These are phyloP conservation scores for Colletotrichum tropicicola DNA, from an alignment of 2,329 filamentous ascomycete genomes.

Conservation along the genomic window DNA sequence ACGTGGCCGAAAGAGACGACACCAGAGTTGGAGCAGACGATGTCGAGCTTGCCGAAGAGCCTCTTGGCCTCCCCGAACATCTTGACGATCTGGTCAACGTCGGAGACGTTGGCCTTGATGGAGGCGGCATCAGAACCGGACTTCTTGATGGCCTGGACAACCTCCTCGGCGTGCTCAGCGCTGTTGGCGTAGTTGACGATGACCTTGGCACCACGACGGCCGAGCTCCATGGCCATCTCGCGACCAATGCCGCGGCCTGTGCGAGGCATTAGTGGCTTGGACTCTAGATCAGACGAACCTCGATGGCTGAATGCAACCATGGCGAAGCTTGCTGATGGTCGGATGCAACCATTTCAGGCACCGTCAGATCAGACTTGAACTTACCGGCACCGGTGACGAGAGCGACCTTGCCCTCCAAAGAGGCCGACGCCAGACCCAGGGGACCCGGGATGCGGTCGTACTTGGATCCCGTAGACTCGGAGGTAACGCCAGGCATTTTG, in stretches of 20 bases:
- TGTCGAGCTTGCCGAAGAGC: slow-evolving; percentile 73
- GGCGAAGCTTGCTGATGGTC: not conserved
- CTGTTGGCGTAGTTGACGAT: slow-evolving; percentile 69
- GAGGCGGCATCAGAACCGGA: slow-evolving; percentile 69
- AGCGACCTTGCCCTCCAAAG: slow-evolving; percentile 84
- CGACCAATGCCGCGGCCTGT: slow-evolving; percentile 66
- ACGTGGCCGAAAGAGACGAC: slow-evolving; percentile 75
- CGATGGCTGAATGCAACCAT: not conserved
- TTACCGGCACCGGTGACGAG: slow-evolving; percentile 76
- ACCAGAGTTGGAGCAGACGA: slow-evolving; percentile 76
- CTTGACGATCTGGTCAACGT: slow-evolving; percentile 68
- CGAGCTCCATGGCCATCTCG: slow-evolving; percentile 66
- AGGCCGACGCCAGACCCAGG: slow-evolving; percentile 55
- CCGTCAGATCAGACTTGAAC: slow-evolving; percentile 29
- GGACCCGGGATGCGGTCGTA: slow-evolving; percentile 49
- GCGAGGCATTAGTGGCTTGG: not conserved
- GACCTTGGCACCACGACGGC: slow-evolving; percentile 63
- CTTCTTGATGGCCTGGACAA: slow-evolving; percentile 59
- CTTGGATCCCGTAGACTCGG: slow-evolving; percentile 36
- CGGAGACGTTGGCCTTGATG: slow-evolving; percentile 74
- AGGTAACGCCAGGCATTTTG: slow-evolving; percentile 44
- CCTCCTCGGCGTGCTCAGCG: slow-evolving; percentile 63
- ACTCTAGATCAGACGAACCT: slow-evolving; percentile 4
- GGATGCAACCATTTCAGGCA: not conserved
- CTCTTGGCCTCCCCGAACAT: slow-evolving; percentile 71